Base-by-base conservation (phyloP, 768 basidiomycete species). In the Amanita subjunquillea region DNA sequence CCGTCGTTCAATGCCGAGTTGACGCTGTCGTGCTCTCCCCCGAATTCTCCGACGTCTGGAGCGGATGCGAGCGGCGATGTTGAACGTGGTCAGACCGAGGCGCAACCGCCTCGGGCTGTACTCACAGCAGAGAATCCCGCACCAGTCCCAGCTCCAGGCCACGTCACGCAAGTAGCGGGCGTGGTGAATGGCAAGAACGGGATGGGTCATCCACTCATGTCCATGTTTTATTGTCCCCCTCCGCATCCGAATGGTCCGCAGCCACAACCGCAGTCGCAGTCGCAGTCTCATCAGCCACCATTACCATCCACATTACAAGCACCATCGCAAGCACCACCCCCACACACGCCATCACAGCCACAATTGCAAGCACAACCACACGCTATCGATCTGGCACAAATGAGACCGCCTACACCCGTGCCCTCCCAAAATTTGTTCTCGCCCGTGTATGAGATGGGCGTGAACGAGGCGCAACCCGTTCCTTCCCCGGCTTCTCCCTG, bases 1-100 rank as follows among this genome's bases (percentile, higher is more conserved):
- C 70, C 70, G 6, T 64, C 66, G 13, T 72, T 69, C 53, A 69
- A 70, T 22, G 62, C 66, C 1, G 69, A 68, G 56, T 58, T 71
- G n/a, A 53, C 51, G n/a, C 36, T 42, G 30, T 68, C 66, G 5
- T 64, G 63, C 27, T 63, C 60, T 3, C 58, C 56, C 0, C 57
- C 59, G 20, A 54, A 59, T 0, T 51, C 51, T 1, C 48, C 50
- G 9, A 51, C 55, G 41, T 23, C 12, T 25, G 29, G 8, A 22
- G n/a, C 20, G 20, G 39, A 40, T 40, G 39, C 13, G 13, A 34
- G 9, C 10, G 7, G 39, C 7, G 20, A 23, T 13, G 22, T 13
- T 10, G 52, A 43, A 8, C 17, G 38, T 23, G 10, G 23, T 53
- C 9, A 56, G 10, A 10, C 41, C 2, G 23, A 25, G 41, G 22